Conservation (phyloP, 2,329 filamentous ascomycete genomes). For the Chrysosporium keratinophilum region DNA sequence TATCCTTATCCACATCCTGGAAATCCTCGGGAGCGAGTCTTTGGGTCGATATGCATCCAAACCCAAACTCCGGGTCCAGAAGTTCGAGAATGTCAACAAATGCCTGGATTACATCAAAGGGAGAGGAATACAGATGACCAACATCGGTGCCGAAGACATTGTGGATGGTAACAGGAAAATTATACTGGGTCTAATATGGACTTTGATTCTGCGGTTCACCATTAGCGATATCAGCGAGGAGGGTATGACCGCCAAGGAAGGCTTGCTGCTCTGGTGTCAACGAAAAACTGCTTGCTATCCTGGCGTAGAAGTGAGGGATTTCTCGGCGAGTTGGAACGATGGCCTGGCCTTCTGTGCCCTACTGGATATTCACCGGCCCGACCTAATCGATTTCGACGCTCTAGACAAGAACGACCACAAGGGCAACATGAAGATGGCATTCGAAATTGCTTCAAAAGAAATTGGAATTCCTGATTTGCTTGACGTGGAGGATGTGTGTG, state of each 20-base stretch:
- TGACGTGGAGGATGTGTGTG: constrained; percentile 95
- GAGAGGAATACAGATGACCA: constrained; percentile 90
- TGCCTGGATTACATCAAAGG: constrained; percentile 87
- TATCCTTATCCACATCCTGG: constrained; percentile 89
- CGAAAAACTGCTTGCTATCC: constrained; percentile 98
- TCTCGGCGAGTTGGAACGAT: constrained; percentile 94
- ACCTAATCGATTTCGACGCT: constrained; percentile 91
- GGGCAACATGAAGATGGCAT: constrained; percentile 96
- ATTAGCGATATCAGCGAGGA: constrained; percentile 98
- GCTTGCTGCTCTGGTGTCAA: constrained; percentile 91
- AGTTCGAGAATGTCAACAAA: constrained; percentile 96
- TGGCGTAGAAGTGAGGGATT: constrained; percentile 89
- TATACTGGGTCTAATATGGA: constrained; percentile 95
- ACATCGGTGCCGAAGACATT: constrained; percentile 95
- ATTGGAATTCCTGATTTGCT: constrained; percentile 93
- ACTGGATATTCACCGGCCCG: constrained; percentile 90
- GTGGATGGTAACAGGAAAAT: constrained; percentile 98
- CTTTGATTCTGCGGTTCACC: constrained; percentile 91
- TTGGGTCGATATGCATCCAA: constrained; percentile 94
- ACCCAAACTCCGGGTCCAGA: constrained; percentile 90
- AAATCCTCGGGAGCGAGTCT: constrained; percentile 88
- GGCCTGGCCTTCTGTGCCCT: constrained; percentile 93
- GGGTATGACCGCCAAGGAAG: constrained; percentile 95
- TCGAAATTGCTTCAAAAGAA: constrained; percentile 90
- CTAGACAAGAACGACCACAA: constrained; percentile 89